Conservation (phyloP, 73 alveolate genomes). For the Paramecium tetraurelia region DNA sequence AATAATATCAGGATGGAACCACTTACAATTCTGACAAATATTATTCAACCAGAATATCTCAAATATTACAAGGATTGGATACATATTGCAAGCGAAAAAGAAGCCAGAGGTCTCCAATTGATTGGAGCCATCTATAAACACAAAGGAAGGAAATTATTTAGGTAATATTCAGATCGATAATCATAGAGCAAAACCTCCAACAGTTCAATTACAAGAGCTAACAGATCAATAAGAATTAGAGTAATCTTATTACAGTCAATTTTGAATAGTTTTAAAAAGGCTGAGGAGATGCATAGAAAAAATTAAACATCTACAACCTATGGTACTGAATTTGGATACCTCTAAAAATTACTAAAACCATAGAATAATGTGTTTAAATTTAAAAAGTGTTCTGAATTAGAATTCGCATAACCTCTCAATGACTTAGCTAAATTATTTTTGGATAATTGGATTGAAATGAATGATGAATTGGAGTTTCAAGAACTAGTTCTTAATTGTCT, state of each 20-base stretch:
- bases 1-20: constrained; percentile 12
- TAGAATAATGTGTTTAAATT: constrained; percentile 55
- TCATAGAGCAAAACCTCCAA: constrained; percentile 58
- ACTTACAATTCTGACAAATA: neutral
- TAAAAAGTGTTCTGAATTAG: constrained; percentile 56
- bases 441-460: constrained; percentile 61
- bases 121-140: constrained; percentile 56
- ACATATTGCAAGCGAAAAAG: constrained; percentile 49
- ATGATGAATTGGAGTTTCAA: constrained; percentile 57
- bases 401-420: constrained; percentile 54
- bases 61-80: constrained; percentile 60
- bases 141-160: constrained; percentile 51
- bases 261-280: constrained; percentile 50
- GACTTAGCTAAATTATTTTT: constrained; percentile 55
- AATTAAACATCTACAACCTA: constrained; percentile 48
- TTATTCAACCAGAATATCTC: constrained; percentile 45
- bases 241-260: neutral
- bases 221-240: constrained; percentile 53
- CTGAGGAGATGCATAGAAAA: constrained; percentile 62
- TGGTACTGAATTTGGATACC: constrained; percentile 51
- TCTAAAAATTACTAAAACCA: constrained; percentile 45
- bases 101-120: constrained; percentile 56
- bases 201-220: constrained; percentile 33
- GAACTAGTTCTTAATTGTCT: constrained; percentile 54
- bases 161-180: neutral